Conservation (phyloP, 192 early-diverging fungal genomes). For the Phycomyces blakesleeanus region DNA sequence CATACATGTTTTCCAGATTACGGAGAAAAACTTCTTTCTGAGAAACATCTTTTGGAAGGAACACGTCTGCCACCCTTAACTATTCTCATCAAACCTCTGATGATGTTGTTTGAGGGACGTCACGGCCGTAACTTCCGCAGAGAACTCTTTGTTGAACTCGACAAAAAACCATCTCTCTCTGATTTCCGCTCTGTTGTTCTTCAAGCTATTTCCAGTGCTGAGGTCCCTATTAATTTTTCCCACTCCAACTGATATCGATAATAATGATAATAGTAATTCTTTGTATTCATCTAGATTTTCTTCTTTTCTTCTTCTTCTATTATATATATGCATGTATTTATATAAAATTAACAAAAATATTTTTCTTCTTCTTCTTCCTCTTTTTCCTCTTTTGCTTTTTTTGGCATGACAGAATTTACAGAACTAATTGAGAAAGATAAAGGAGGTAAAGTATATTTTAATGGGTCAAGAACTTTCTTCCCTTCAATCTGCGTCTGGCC, state of each 20-base stretch:
- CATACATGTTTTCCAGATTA: conserved; percentile 20
- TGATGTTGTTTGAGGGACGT: conserved; percentile 40
- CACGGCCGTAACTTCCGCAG: conserved; percentile 34
- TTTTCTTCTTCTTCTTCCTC: too few species aligned
- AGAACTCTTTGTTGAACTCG: conserved; percentile 21
- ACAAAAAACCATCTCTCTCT: not conserved
- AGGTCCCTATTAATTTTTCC: not conserved
- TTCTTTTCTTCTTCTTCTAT: too few species aligned
- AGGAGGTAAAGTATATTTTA: conserved; percentile 37
- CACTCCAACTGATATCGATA: not conserved
- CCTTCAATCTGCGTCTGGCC: conserved; percentile 76
- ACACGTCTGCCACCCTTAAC: conserved; percentile 34
- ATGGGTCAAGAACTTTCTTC: conserved; percentile 82
- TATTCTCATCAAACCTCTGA: conserved; percentile 37
- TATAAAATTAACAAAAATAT: not conserved
- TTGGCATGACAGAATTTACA: not conserved
- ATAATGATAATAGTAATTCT: too few species aligned
- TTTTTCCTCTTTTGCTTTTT: not conserved
- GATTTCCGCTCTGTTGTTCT: conserved; percentile 6
- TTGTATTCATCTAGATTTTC: too few species aligned
- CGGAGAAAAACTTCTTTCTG: conserved; percentile 7
- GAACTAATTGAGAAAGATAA: not conserved
- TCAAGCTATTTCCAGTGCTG: not conserved
- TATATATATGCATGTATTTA: not conserved
- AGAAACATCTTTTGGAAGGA: conserved; percentile 13